Base-by-base conservation (phyloP, 2,329 filamentous ascomycete genomes). In the Hypocreales sp. region DNA sequence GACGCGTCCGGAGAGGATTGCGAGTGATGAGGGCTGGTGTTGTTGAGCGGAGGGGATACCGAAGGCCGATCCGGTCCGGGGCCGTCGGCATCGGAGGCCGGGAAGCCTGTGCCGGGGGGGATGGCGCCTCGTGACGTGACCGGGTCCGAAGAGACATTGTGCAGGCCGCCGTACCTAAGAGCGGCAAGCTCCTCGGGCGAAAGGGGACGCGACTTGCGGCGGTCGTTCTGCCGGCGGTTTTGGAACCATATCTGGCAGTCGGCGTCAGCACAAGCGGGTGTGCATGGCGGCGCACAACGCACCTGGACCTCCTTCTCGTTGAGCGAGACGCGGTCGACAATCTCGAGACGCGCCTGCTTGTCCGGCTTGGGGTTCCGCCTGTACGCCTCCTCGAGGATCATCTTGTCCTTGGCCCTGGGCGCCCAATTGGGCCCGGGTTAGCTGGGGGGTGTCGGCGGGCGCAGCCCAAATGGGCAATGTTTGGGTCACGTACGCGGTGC, bases 221-320 rank as follows among this genome's bases (percentile, higher is more conserved):
- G 72, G 50, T 92, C 82, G 53, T 92, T 93, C 52, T 95, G 87
- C 38, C 87, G 71, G 45, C 84, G 73, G 46, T 94, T 94, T 47
- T 94, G 87, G 56, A 94, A 94, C 87, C 87, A 95, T 42, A 94
- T 93, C 87, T 94, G 32, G n/a, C 24, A 30, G 15, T 22, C 20
- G 11, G 27, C 31, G 35, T 41, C 26, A 41, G 39, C 32, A 26
- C 17, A 20, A n/a, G n/a, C 7, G 5, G 3, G 22, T 24, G 13
- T 16, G 24, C 16, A 25, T 12, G n/a, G n/a, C 16, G n/a, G n/a
- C n/a, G n/a, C n/a, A n/a, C 21, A 12, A 53, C 76, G 53, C 59
- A 93, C 87, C 73, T 94, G 87, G 20, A 94, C 83, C 60, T 94
- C 86, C 53, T 93, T 94, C 58, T 94, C 86, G 39, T 81, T 87